These are phyloP conservation scores for Sanguinoderma infundibulare DNA, from an alignment of 1,284 basidiomycete species.

Conservation along the genomic window DNA sequence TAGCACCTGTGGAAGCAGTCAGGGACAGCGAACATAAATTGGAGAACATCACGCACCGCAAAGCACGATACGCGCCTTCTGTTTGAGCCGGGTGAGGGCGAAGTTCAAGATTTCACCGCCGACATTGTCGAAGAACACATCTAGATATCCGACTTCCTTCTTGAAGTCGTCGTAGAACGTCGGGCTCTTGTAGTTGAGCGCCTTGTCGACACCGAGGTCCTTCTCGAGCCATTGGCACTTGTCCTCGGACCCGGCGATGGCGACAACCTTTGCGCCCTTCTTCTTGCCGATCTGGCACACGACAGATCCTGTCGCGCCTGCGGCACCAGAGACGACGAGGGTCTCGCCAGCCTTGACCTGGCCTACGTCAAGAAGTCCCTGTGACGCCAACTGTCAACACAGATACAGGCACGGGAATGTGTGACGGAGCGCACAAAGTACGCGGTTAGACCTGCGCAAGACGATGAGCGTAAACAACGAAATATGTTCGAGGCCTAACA, in stretches of 20 bases:
- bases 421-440: constrained; percentile 65
- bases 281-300: constrained; percentile 81
- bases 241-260: constrained; percentile 77
- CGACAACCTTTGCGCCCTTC: constrained; percentile 80
- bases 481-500: constrained; percentile 17
- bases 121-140: constrained; percentile 90
- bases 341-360: constrained; percentile 82
- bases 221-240: constrained; percentile 86
- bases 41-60: constrained; percentile 52
- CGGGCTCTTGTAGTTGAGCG: constrained; percentile 86
- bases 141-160: constrained; percentile 62
- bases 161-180: constrained; percentile 74
- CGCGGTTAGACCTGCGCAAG: constrained; percentile 71
- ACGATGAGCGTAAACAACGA: neutral
- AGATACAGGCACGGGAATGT: neutral
- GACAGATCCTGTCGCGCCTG: constrained; percentile 83
- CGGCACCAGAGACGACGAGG: constrained; percentile 87
- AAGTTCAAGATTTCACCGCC: constrained; percentile 86
- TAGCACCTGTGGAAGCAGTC: constrained; percentile 59
- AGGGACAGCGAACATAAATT: constrained; percentile 7
- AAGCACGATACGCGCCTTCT: constrained; percentile 77
- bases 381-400: neutral
- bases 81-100: constrained; percentile 74
- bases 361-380: constrained; percentile 85
- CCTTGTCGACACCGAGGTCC: constrained; percentile 82